Base-by-base conservation (phyloP, 1,284 basidiomycete species). In the Xerocomus amazonicus region DNA sequence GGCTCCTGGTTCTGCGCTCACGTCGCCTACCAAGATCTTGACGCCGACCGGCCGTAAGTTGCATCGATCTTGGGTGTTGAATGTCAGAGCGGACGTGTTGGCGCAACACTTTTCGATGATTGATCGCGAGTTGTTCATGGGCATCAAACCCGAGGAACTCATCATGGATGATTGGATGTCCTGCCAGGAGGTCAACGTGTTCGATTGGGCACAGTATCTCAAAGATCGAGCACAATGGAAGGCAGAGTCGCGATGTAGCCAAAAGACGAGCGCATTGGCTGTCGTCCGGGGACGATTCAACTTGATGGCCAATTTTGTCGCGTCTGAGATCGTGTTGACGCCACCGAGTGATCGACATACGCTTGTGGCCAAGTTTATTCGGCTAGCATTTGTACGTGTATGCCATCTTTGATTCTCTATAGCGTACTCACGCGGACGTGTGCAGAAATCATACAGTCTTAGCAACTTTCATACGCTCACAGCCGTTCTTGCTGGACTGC, bases 281-380 rank as follows among this genome's bases (percentile, higher is more conserved):
- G 85, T 84, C 31, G 79, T 93, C 28, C 81, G 92, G n/a, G 88
- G 87, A 14, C 79, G 93, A 26, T 95, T 95, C 73, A 93, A 94
- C 62, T 71, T 95, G 48, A 81, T 92, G 60, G 84, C 86, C 6
- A 88, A 88, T 59, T 96, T 93, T 66, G 82, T 89, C 6, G 76
- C 84, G 14, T 87, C 88, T 17, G 92, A 94, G 70, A 78, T 93
- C 49, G 77, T 88, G 35, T 68, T 87, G 49, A 84, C 87, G 2
- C 77, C 77, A 28, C 83, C 82, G 9, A 69, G 73, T 48, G 85
- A 92, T 54, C 77, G 93, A 16, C 79, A 77, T 14, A 62, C 76
- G 38, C 70, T 95, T 27, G 78, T 91, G 48, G 75, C 74, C 53
- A 94, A 93, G 70, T 85, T 95, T 62, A 87, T 96, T 57, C 83